Base-by-base conservation (phyloP, 2,329 filamentous ascomycete species). In the Penicillium crustosum region DNA sequence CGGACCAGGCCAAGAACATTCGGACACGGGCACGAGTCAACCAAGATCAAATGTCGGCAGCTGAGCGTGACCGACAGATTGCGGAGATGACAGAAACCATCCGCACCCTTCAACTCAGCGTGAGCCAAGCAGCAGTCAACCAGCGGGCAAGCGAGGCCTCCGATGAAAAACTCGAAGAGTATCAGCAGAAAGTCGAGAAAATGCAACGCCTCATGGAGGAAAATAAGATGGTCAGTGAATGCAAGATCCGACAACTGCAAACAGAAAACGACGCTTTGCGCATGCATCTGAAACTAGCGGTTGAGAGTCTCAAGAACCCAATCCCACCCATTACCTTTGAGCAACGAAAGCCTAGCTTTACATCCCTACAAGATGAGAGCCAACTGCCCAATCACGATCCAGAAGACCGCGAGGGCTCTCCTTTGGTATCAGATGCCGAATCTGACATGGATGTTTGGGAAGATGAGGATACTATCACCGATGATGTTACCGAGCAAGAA, bases 181-280 rank as follows among this genome's bases (percentile, higher is more conserved):
- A 97, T 76, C 94, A 99, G 78, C 87, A 87, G 63, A 90, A 93
- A 68, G 94, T 99, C 19, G 83, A 86, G 48, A 86, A 89, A 56
- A 92, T 99, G 89, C 92, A 97, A 75, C 87, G 93, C 59, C 85
- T 96, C 75, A 97, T 97, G 93, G 93, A 97, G 74, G 94, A 99
- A 78, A 89, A 88, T 62, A 86, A 89, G 59, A 89, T 95, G 74
- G 90, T 97, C 15, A 88, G 90, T 31, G 93, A 97, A 72, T 91
- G 89, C 79, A 97, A 96, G 82, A 96, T 99, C 72, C 88, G 91
- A 65, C 91, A 89, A 62, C 78, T 99, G 53, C 89, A 90, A 73
- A 93, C 90, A 1, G 86, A 99, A 79, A 97, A 96, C 62, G 93
- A 97, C 70, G 90, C 93, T 0, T 77, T 97, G 67, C 84, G 92